A percentile compares a stretch with the other conserved stretches of the same genome.
Conservation (phyloP, 2,329 filamentous ascomycete genomes). For the Cercospora citrullina region DNA sequence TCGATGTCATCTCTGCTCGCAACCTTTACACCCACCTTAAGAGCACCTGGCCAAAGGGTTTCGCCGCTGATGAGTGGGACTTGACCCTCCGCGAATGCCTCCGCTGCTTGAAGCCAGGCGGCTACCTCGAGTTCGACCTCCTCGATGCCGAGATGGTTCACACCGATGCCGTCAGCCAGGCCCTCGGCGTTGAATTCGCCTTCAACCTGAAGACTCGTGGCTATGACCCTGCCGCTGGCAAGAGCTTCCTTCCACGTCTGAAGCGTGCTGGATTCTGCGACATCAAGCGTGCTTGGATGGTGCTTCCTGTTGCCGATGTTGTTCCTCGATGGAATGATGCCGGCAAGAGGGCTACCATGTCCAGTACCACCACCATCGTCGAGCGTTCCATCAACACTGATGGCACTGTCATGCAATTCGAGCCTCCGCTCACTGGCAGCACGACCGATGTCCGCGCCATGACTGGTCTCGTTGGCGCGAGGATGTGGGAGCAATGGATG, state of each 20-base stretch:
- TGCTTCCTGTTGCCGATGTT: conserved; percentile 70
- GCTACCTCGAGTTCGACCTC: conserved; percentile 86
- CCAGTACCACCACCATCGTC: conserved; percentile 6
- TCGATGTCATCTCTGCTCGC: conserved; percentile 87
- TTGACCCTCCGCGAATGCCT: conserved; percentile 80
- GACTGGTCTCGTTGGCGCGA: conserved; percentile 78
- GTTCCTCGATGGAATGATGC: conserved; percentile 42
- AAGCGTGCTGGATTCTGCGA: conserved; percentile 74
- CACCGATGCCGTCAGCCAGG: conserved; percentile 74
- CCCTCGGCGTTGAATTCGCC: conserved; percentile 86
- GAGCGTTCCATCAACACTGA: conserved; percentile 42
- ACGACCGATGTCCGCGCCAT: conserved; percentile 50
- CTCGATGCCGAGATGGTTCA: conserved; percentile 90
- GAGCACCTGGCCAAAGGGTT: conserved; percentile 55
- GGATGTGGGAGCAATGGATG: conserved; percentile 97
- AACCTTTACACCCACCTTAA: conserved; percentile 84
- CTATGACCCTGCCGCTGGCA: conserved; percentile 83
- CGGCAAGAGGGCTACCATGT: conserved; percentile 26
- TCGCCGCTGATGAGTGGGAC: conserved; percentile 76
- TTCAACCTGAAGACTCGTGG: conserved; percentile 86
- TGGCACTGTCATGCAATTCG: conserved; percentile 34
- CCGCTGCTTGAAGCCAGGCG: conserved; percentile 88
- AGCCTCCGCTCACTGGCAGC: conserved; percentile 38
- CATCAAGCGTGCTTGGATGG: conserved; percentile 83
- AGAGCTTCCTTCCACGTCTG: conserved; percentile 74